These are phyloP conservation scores for Paraphoma chrysanthemicola DNA, from an alignment of 2,329 filamentous ascomycete genomes.

Conservation along the genomic window DNA sequence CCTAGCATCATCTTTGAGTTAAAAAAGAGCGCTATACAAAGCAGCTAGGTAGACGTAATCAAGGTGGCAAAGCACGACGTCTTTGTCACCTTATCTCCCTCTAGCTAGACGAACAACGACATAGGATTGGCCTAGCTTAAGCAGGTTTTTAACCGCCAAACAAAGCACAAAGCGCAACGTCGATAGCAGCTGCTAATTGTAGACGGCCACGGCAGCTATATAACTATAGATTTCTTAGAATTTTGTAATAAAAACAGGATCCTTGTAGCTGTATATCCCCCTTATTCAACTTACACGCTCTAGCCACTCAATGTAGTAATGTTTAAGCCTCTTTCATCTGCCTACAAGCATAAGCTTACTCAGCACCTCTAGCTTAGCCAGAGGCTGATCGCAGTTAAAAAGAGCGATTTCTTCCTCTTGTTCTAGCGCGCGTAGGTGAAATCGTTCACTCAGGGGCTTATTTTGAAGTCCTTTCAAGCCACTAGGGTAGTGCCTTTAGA, in stretches of 20 bases:
- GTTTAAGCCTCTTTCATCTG: not conserved
- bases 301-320: conserved; percentile 4
- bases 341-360: not conserved
- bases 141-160: not conserved
- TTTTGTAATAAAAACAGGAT: conserved; percentile 6
- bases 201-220: not conserved
- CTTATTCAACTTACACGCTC: conserved; percentile 12
- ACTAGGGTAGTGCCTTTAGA: no score
- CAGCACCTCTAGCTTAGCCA: not conserved
- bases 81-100: not conserved
- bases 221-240: conserved; percentile 12
- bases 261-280: conserved; percentile 7
- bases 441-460: no score
- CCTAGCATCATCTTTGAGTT: not conserved
- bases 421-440: no score
- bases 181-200: not conserved
- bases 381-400: not conserved
- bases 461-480: no score
- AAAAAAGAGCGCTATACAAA: not conserved
- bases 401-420: not conserved
- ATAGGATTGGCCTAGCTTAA: not conserved
- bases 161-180: not conserved
- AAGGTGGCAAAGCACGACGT: not conserved
- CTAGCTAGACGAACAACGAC: not conserved
- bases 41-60: not conserved